These are phyloP conservation scores for Trypanosoma theileri DNA, from an alignment of 208 protist species.

Conservation along the genomic window DNA sequence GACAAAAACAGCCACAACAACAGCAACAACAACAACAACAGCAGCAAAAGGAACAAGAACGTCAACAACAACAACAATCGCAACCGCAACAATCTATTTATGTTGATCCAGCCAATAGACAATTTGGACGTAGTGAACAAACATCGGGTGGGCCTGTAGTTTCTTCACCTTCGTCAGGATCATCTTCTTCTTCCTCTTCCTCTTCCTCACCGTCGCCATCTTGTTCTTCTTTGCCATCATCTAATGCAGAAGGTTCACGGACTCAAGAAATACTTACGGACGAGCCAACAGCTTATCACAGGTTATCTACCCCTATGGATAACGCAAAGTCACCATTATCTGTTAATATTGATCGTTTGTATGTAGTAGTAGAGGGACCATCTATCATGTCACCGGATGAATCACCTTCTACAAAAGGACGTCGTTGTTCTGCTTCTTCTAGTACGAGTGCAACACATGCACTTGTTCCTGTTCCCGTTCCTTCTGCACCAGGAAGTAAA, in stretches of 20 bases:
- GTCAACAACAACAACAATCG: background rate
- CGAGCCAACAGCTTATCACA: background rate
- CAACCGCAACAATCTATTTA: background rate
- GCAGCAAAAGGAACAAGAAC: background rate
- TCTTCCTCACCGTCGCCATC: background rate
- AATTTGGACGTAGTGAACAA: conserved; percentile 5
- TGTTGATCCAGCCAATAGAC: conserved; percentile 5
- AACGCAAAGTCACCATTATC: background rate
- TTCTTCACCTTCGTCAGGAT: background rate
- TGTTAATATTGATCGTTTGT: conserved; percentile 23
- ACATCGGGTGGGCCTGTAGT: background rate
- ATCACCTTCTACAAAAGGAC: background rate
- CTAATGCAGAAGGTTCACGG: no score
- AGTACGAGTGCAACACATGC: background rate
- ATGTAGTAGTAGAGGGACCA: conserved; percentile 4
- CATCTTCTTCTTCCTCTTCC: background rate
- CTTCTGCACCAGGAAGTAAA: conserved; percentile 16
- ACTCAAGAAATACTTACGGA: no score
- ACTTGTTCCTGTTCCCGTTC: background rate
- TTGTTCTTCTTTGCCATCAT: no score
- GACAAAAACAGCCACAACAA: background rate
- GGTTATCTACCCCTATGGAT: background rate
- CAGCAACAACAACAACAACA: background rate
- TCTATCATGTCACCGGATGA: background rate
- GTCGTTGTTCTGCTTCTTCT: conserved; percentile 1